A percentile compares a stretch with the other conserved stretches of the same genome.
Conservation (phyloP, 2,329 filamentous ascomycete genomes). For the Penicillium palitans region DNA sequence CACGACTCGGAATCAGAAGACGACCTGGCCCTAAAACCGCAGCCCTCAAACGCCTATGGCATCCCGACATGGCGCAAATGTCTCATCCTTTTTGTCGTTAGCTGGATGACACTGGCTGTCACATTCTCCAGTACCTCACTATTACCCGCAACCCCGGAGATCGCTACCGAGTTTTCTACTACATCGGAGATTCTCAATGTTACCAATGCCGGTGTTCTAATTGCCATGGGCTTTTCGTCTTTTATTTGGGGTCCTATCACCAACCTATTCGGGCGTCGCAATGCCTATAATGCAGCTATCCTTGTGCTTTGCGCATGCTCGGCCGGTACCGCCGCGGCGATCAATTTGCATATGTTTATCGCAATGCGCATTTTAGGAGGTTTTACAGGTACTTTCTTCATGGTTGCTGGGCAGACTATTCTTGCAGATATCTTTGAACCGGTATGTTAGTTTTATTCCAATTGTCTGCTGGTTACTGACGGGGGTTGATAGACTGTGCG, state of each 20-base stretch:
- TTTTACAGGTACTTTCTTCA: conserved; percentile 42
- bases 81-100: conserved; percentile 44
- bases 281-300: conserved; percentile 38
- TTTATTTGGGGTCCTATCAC: conserved; percentile 40
- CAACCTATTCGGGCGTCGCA: conserved; percentile 32
- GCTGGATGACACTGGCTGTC: conserved; percentile 45
- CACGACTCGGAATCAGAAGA: conserved; percentile 21
- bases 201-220: conserved; percentile 40
- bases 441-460: conserved; percentile 19
- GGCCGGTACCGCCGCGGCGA: conserved; percentile 34
- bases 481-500: conserved; percentile 34
- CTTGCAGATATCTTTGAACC: conserved; percentile 43
- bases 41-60: conserved; percentile 21
- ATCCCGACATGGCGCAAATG: conserved; percentile 42
- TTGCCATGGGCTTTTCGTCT: conserved; percentile 42
- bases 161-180: conserved; percentile 41
- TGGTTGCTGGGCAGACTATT: conserved; percentile 43
- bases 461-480: not conserved
- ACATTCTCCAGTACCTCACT: conserved; percentile 48
- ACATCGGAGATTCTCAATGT: conserved; percentile 38
- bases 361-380: conserved; percentile 38
- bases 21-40: conserved; percentile 10
- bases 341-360: conserved; percentile 38
- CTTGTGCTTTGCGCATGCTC: conserved; percentile 35
- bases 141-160: conserved; percentile 43